A percentile compares a stretch with the other conserved stretches of the same genome.
Conservation (phyloP, 768 basidiomycete species). For the Auriscalpium vulgare region DNA sequence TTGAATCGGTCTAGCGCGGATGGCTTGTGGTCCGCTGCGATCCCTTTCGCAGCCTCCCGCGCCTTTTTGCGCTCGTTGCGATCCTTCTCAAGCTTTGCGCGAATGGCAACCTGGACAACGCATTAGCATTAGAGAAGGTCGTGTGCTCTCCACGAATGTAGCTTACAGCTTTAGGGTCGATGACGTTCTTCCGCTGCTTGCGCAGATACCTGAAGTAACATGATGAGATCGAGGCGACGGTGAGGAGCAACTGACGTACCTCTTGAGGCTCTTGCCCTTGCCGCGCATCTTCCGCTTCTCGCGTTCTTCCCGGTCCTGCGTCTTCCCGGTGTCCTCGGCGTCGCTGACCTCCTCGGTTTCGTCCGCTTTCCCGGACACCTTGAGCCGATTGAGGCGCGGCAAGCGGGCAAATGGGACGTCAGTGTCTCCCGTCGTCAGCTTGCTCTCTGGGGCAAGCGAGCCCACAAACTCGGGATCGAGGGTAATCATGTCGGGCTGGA, state of each 20-base stretch:
- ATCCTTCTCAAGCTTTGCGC: conserved; percentile 32
- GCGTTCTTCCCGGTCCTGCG: conserved; percentile 29
- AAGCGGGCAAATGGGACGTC: conserved; percentile 60
- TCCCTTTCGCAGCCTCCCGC: conserved; percentile 19
- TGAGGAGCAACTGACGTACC: conserved; percentile 27
- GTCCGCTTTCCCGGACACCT: conserved; percentile 67
- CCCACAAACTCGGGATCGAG: conserved; percentile 75
- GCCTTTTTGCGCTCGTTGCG: conserved; percentile 24
- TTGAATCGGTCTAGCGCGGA: conserved; percentile 35
- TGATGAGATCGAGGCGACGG: not conserved
- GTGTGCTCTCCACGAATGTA: not conserved
- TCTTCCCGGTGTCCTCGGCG: conserved; percentile 25
- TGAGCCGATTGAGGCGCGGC: conserved; percentile 70
- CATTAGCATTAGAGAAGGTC: conserved; percentile 18
- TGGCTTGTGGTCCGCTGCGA: conserved; percentile 18
- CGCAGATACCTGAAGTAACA: conserved; percentile 46
- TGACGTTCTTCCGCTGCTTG: conserved; percentile 92
- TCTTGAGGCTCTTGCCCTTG: conserved; percentile 78
- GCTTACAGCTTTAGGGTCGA: conserved; percentile 72
- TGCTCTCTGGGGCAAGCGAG: conserved; percentile 52
- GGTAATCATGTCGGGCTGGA: conserved; percentile 88
- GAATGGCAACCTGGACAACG: conserved; percentile 35
- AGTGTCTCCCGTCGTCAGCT: conserved; percentile 41
- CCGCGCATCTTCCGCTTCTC: conserved; percentile 83
- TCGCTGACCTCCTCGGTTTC: conserved; percentile 42